These are phyloP conservation scores for Neonectria magnoliae DNA, from an alignment of 2,329 filamentous ascomycete species.

Conservation along the genomic window DNA sequence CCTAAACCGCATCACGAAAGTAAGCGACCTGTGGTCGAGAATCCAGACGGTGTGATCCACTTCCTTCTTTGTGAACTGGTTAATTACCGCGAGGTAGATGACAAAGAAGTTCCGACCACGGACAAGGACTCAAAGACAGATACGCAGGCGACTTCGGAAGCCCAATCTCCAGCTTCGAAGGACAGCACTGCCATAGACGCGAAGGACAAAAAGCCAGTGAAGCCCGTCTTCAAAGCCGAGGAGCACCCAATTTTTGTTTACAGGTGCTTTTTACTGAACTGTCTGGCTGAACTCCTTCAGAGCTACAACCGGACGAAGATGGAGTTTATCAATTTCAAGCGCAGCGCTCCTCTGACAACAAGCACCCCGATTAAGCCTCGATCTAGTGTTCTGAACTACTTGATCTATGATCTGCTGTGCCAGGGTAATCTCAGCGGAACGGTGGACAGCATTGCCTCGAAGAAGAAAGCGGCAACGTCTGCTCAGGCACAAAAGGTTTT, in stretches of 20 bases:
- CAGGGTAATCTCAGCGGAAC: conserved; percentile 71
- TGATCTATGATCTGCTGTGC: conserved; percentile 81
- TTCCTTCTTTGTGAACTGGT: conserved; percentile 93
- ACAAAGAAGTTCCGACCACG: conserved; percentile 70
- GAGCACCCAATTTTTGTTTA: conserved; percentile 97
- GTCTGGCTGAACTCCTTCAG: conserved; percentile 86
- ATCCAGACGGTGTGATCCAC: conserved; percentile 93
- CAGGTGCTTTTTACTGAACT: conserved; percentile 92
- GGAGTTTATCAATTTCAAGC: conserved; percentile 99
- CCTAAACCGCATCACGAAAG: conserved; percentile 72
- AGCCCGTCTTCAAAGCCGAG: conserved; percentile 85
- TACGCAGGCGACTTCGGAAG: conserved; percentile 43
- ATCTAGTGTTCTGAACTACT: conserved; percentile 91
- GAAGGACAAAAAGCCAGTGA: conserved; percentile 72
- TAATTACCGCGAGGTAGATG: conserved; percentile 91
- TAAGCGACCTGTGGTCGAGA: conserved; percentile 87
- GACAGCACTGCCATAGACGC: conserved; percentile 48
- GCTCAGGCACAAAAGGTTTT: conserved; percentile 87
- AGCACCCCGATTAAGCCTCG: conserved; percentile 94
- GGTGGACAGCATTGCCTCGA: conserved; percentile 77
- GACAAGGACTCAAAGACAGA: conserved; percentile 55
- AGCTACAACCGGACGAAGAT: conserved; percentile 96
- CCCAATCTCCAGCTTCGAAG: conserved; percentile 45
- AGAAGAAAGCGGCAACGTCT: conserved; percentile 88
- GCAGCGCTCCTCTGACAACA: conserved; percentile 84